Base-by-base conservation (phyloP, 2,329 filamentous ascomycete genomes). In the Shiraia bambusicola region DNA sequence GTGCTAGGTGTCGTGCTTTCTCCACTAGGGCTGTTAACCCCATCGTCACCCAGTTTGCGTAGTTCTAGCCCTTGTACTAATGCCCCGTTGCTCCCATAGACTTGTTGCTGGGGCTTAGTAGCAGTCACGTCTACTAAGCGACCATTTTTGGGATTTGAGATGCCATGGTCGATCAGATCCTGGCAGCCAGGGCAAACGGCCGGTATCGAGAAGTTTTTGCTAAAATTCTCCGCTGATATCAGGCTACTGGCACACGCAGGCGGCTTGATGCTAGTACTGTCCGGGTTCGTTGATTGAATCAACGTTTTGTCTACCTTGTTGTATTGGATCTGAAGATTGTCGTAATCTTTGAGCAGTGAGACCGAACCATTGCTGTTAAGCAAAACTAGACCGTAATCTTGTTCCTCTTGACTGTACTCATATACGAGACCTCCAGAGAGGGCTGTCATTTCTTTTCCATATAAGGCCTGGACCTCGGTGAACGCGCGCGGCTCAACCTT, bases 181-280 rank as follows among this genome's bases (percentile, higher is more conserved):
- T 83, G 84, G 52, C 83, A 86, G 3, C 79, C 74, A 10, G 89
- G 89, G 5, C 81, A 75, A 3, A 64, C 46, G 61, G 71, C 34
- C 86, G 91, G 91, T 42, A 95, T 74, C 32, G 83, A 84, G 73
- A 95, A 97, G 76, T 88, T 86, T 67, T 73, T 83, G 69, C 79
- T 80, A 76, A 95, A 95, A 48, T 77, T 79, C 25, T 56, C 49
- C 45, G 77, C 71, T 50, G 75, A 74, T 71, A 96, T 91, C 39
- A 95, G 75, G 46, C 74, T 77, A 24, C 75, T 45, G 49, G 72
- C 72, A 75, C 92, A 96, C 42, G 70, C 74, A 25, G 87, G 84
- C 3, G 87, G 69, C 27, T 74, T 70, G 45, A 79, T 72, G 25
- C 71, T 66, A 22, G 77, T 77, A 45, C 76, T 77, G 36, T 76